These are phyloP conservation scores for Saksenaea oblongispora DNA, from an alignment of 371 early-diverging fungal genomes.

Conservation along the genomic window DNA sequence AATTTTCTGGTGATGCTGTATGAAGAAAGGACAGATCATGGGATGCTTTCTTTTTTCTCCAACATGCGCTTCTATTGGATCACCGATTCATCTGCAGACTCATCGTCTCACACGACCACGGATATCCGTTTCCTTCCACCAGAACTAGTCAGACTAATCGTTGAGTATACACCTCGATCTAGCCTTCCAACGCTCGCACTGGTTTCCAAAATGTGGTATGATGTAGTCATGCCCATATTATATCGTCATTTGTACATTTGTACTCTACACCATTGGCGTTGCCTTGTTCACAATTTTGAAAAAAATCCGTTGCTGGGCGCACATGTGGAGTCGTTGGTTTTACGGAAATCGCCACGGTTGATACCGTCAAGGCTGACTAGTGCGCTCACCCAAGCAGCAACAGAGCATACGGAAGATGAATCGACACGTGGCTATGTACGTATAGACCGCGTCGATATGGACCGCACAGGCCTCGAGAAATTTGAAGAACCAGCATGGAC, in stretches of 20 bases:
- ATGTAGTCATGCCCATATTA: conserved; percentile 30
- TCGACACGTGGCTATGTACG: conserved; percentile 29
- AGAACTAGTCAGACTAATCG: conserved; percentile 29
- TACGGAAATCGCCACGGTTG: conserved; percentile 34
- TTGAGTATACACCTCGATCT: conserved; percentile 28
- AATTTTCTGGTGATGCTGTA: too few relatives aligned
- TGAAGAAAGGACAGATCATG: too few relatives aligned
- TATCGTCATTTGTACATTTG: conserved; percentile 35
- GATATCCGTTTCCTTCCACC: conserved; percentile 19
- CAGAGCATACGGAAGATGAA: conserved; percentile 19
- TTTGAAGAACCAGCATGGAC: conserved; percentile 9
- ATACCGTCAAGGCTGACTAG: conserved; percentile 23
- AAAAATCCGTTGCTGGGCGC: conserved; percentile 11
- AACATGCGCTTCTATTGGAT: conserved; percentile 1
- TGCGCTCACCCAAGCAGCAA: conserved; percentile 10
- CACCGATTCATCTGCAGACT: neutral
- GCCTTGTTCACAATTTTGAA: conserved; percentile 18
- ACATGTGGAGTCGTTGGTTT: conserved; percentile 25
- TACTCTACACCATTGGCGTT: conserved; percentile 32
- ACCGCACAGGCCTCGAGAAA: conserved; percentile 35
- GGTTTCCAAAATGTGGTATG: conserved; percentile 30
- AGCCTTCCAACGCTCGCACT: conserved; percentile 17
- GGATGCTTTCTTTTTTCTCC: neutral
- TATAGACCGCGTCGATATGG: conserved; percentile 23
- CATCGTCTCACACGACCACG: neutral